Evolutionary conservation across 2,329 filamentous ascomycete species (phyloP), one percentile per base, ranked within the genome.

Genomic region (Aspergillus glaucus): DNA sequence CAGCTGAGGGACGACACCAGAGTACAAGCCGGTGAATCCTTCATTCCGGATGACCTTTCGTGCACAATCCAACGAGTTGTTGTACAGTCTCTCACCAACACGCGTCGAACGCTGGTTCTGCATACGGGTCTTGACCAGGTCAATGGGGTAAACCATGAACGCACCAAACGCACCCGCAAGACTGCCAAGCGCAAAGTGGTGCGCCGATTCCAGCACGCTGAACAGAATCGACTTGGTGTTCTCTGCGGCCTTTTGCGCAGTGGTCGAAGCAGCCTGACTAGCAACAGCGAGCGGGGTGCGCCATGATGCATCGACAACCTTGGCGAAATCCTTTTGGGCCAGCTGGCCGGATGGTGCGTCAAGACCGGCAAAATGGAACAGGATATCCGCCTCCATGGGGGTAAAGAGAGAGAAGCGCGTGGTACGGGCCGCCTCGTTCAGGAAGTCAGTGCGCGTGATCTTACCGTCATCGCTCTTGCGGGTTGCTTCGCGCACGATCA

Each of bases 91-190:
- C 69, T 95, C 86, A 49, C 93, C 93, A 1, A 91, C 88, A 45
- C 86, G 82, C 4, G 81, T 82, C 45, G 82, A 84, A 57, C 93
- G 83, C 77, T 98, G 93, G 75, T 98, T 98, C 73, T 98, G 93
- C 84, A 98, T 87, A 52, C 93, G 85, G 1, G 93, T 98, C 81
- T 98, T 98, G 69, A 98, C 93, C 53, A 98, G 75, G 75, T 98
- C 93, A 65, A 98, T 97, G 21, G 93, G 93, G 69, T 98, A 98
- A 47, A 98, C 93, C 89, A 98, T 96, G 69, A 98, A 97, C 10
- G 93, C 93, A 67, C 93, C 93, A 66, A 98, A 98, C 8, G 93
- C 93, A 71, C 93, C 93, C 6, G 93, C 93, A 58, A 95, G 59
- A 66, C 87, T 90, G 51, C 93, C 93, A 6, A 98, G 81, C 3